These are phyloP conservation scores for Aspergillus ustus DNA, from an alignment of 2,329 filamentous ascomycete genomes.

Conservation along the genomic window DNA sequence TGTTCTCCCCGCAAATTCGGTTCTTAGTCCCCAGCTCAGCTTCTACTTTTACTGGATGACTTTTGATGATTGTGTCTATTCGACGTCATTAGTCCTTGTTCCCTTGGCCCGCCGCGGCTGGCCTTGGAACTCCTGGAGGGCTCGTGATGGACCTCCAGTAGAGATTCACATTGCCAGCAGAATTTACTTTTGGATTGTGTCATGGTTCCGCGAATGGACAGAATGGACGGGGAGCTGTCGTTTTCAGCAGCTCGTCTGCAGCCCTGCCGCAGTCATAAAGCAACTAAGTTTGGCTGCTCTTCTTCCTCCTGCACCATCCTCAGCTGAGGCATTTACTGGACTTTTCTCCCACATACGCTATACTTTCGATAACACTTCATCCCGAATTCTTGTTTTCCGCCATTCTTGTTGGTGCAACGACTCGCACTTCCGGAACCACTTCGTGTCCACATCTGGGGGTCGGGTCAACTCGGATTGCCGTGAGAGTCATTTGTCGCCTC, in stretches of 20 bases:
- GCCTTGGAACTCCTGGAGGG: constrained; percentile 11
- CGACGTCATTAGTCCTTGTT: constrained; percentile 27
- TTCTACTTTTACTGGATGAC: constrained; percentile 11
- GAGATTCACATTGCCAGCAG: background rate
- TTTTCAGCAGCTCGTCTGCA: constrained; percentile 16
- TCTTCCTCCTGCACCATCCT: constrained; percentile 11
- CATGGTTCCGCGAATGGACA: constrained; percentile 12
- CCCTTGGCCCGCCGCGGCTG: constrained; percentile 18
- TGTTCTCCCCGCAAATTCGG: constrained; percentile 26
- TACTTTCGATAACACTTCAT: constrained; percentile 18
- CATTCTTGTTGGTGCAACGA: constrained; percentile 28
- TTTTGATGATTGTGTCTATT: constrained; percentile 22
- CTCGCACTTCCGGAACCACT: constrained; percentile 29
- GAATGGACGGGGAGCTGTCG: constrained; percentile 4
- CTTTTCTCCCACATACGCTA: constrained; percentile 17
- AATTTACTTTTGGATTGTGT: constrained; percentile 12
- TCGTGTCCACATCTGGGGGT: constrained; percentile 35
- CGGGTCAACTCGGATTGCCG: constrained; percentile 39
- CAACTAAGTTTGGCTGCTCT: constrained; percentile 4
- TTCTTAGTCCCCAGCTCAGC: constrained; percentile 15
- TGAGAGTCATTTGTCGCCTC: constrained; percentile 31
- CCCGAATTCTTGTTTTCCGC: constrained; percentile 21
- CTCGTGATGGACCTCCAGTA: constrained; percentile 4
- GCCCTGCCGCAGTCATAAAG: constrained; percentile 13
- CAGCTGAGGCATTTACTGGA: constrained; percentile 24